Base-by-base conservation (phyloP, 805 yeast genomes). In the Ogataea pini region DNA sequence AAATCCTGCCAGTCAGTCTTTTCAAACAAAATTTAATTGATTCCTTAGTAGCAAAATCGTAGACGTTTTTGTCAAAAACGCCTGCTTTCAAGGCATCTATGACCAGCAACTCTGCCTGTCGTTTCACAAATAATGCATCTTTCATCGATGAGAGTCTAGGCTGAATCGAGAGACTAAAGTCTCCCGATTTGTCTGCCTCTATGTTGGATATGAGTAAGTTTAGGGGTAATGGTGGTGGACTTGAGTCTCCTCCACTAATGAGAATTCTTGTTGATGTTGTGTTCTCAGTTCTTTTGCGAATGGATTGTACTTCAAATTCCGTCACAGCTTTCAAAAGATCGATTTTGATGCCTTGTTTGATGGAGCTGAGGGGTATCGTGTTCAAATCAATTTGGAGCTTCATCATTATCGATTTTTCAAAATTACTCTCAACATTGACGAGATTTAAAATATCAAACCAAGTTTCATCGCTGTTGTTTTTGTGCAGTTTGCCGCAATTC, bases 91-190 rank as follows among this genome's bases (percentile, higher is more conserved):
- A 40, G 1, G 58, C 51, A 6, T 57, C 47, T 9, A 67, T 50
- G 3, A 71, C 55, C 8, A 65, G 38, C 16, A 69, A 42, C 48
- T 74, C 76, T 3, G 71, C 65, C 46, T 70, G 65, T 32, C 71
- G 59, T 49, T 66, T 64, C 1, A 72, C 65, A 48, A 63, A 68
- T 1, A 59, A 44, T 0, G 66, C 64, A 53, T 73, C 73, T 36
- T 65, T 65, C 33, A 65, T 58, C 1, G 66, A 60, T 2, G 76
- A 64, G 24, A 71, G 52, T 13, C 57, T 51, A 7, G 68, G 56
- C 17, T 58, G 50, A 31, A 64, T 61, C 1, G 65, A 52, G 24
- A 62, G 45, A 22, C 56, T 57, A n/a, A 60, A 40, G 37, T 51
- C 52, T 3, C 49, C 51, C 1, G 51, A 24, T 8, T 36, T 31